Percentiles rank a stretch among this genome's conserved stretches.
These are phyloP conservation scores for Xylariaceae sp. DNA, from an alignment of 2,329 filamentous ascomycete species.

Conservation along the genomic window DNA sequence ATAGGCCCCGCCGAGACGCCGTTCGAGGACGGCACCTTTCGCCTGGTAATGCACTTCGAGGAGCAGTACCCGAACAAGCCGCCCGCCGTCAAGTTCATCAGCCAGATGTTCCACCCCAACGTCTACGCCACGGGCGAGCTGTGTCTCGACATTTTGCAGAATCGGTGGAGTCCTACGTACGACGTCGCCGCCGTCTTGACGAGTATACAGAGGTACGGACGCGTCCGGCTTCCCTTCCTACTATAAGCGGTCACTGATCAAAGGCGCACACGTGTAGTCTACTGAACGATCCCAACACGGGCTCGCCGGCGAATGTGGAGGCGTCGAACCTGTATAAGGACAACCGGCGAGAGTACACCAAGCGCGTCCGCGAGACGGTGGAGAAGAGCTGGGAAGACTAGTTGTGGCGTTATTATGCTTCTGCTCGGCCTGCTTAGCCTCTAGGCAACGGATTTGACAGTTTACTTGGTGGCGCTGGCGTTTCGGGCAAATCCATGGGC, in stretches of 20 bases:
- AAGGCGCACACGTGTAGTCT: slow-evolving; percentile 52
- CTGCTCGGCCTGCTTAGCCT: no score
- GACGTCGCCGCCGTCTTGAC: slow-evolving; percentile 96
- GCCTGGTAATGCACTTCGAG: slow-evolving; percentile 98
- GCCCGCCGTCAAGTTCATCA: slow-evolving; percentile 96
- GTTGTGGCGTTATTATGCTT: background rate
- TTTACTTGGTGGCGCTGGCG: no score
- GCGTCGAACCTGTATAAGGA: slow-evolving; percentile 98
- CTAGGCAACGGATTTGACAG: no score
- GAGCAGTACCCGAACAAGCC: slow-evolving; percentile 99
- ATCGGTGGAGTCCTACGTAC: slow-evolving; percentile 97
- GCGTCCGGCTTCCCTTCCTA: background rate
- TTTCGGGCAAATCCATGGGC: no score
- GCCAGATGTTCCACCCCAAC: slow-evolving; percentile 98
- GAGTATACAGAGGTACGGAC: slow-evolving; percentile 83
- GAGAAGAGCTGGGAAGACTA: slow-evolving; percentile 99
- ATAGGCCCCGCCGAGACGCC: slow-evolving; percentile 96
- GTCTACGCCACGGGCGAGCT: slow-evolving; percentile 96
- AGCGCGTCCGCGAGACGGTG: slow-evolving; percentile 91
- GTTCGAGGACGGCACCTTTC: slow-evolving; percentile 96
- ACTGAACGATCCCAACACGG: slow-evolving; percentile 97
- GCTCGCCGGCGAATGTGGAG: slow-evolving; percentile 94
- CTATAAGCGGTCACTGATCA: background rate
- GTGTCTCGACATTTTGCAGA: slow-evolving; percentile 94
- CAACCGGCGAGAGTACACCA: slow-evolving; percentile 93